phyloP scores from a whole-genome alignment of 805 yeast species.

The Wickerhamomyces hampshirensis region DNA sequence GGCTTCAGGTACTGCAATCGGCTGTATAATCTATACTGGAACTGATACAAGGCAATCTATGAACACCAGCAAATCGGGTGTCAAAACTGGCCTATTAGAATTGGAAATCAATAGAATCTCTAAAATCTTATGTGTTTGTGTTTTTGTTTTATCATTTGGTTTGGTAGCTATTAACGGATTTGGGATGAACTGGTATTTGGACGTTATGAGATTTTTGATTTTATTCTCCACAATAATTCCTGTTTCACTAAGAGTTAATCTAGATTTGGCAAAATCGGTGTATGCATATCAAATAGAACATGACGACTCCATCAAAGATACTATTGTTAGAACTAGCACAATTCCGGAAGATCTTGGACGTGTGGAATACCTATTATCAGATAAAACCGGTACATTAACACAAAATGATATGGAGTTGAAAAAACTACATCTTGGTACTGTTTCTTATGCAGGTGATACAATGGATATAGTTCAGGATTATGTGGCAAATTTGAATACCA shows the following conservation, averaged over 20 bases:
- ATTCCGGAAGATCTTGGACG: constrained; percentile 98
- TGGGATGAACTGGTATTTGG: constrained; percentile 76
- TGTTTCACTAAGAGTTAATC: constrained; percentile 87
- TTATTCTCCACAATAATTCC: constrained; percentile 94
- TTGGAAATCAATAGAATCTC: constrained; percentile 85
- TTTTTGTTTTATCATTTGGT: constrained; percentile 67
- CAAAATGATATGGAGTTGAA: constrained; percentile 98
- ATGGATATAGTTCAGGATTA: constrained; percentile 82
- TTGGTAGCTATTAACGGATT: constrained; percentile 82
- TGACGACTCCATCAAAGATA: constrained; percentile 73
- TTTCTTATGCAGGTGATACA: constrained; percentile 87
- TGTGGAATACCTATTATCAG: constrained; percentile 86
- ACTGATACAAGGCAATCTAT: constrained; percentile 89
- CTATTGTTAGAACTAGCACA: constrained; percentile 94
- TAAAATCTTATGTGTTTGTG: constrained; percentile 83
- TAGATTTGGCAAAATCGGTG: constrained; percentile 93
- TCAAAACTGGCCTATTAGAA: constrained; percentile 86
- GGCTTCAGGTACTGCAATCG: constrained; percentile 90
- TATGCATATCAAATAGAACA: constrained; percentile 94
- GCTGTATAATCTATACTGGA: constrained; percentile 88
- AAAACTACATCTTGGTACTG: constrained; percentile 87
- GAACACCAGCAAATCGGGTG: constrained; percentile 85
- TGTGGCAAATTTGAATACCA: constrained; percentile 32
- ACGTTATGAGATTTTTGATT: constrained; percentile 84
- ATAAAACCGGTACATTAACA: constrained; percentile 95